These are phyloP conservation scores for Geotrichum australiense DNA, from an alignment of 1,139 yeast genomes.

Conservation along the genomic window DNA sequence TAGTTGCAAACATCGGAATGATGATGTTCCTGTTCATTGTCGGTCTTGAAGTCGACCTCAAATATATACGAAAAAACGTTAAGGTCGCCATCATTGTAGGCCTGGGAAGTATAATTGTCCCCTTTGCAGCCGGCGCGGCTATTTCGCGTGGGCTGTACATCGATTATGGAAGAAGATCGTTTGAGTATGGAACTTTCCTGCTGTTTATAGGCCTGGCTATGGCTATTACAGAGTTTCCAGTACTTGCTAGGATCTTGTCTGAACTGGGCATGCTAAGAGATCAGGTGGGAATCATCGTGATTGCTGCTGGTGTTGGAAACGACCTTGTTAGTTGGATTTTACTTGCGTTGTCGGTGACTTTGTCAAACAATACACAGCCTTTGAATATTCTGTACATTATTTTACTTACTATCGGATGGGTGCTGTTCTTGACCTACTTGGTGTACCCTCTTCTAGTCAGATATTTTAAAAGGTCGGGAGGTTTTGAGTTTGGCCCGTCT, in stretches of 20 bases:
- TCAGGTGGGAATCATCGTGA: conserved; percentile 65
- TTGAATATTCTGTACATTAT: conserved; percentile 62
- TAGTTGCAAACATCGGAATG: conserved; percentile 66
- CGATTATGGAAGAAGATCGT: conserved; percentile 39
- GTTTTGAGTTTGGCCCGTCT: conserved; percentile 55
- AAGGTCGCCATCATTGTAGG: conserved; percentile 62
- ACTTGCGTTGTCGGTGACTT: conserved; percentile 63
- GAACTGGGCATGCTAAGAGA: conserved; percentile 63
- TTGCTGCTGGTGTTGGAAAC: conserved; percentile 74
- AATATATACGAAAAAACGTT: conserved; percentile 52
- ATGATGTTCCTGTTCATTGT: conserved; percentile 65
- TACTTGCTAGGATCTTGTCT: conserved; percentile 65
- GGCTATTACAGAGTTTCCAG: conserved; percentile 79
- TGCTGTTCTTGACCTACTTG: conserved; percentile 50
- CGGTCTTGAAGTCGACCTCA: conserved; percentile 68
- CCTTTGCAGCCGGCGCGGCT: conserved; percentile 70
- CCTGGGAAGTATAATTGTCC: conserved; percentile 60
- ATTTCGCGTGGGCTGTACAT: conserved; percentile 60
- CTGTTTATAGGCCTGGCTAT: conserved; percentile 73
- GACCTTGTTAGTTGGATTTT: conserved; percentile 75
- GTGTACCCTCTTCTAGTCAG: conserved; percentile 45
- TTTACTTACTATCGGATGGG: conserved; percentile 63
- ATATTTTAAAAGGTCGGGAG: conserved; percentile 43
- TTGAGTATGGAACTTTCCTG: conserved; percentile 62
- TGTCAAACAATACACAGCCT: conserved; percentile 62